Base-by-base conservation (phyloP, 176 grass and related monocot genomes). In the Rhynchospora tenuis region DNA sequence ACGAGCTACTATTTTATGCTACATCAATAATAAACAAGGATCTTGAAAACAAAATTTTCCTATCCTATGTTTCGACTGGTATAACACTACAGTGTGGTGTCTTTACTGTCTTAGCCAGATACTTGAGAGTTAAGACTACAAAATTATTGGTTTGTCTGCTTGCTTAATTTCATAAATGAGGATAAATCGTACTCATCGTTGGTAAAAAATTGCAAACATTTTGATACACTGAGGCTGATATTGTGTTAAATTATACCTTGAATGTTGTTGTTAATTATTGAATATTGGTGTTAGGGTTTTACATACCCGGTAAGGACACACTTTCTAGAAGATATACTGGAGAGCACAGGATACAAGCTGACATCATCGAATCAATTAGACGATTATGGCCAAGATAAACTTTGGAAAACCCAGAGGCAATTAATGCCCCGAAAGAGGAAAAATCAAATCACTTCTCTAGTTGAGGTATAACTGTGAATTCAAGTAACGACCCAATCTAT, bases 311-410 rank as follows among this genome's bases (percentile, higher is more conserved):
- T 98, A 85, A 93, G 91, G 77, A 82, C 89, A 71, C 91, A 91
- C 54, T 98, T 98, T 91, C 86, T 98, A 74, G 96, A 98, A 90
- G 96, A 98, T 79, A 90, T 98, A 90, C 81, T 98, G 83, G 96
- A 98, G 80, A 98, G 85, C 76, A 90, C 93, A 59, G 91, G 96
- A 71, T 98, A 98, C 85, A 98, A 90, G 84, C 85, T 98, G 69
- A 95, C 89, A 26, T 88, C 93, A 86, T 93, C 86, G 47, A 98
- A 95, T 86, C 96, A 98, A 88, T 84, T 98, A 85, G 96, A 98
- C 23, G 91, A 98, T 87, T 98, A 98, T 52, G 96, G 96, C 51
- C 96, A 98, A 93, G 96, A 98, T 85, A 98, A 93, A 93, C 78
- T 98, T 48, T 98, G 96, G 93, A 98, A 98, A 89, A 98, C 93